Conservation (phyloP, 2,329 filamentous ascomycete genomes). For the Xylariomycetidae sp. region DNA sequence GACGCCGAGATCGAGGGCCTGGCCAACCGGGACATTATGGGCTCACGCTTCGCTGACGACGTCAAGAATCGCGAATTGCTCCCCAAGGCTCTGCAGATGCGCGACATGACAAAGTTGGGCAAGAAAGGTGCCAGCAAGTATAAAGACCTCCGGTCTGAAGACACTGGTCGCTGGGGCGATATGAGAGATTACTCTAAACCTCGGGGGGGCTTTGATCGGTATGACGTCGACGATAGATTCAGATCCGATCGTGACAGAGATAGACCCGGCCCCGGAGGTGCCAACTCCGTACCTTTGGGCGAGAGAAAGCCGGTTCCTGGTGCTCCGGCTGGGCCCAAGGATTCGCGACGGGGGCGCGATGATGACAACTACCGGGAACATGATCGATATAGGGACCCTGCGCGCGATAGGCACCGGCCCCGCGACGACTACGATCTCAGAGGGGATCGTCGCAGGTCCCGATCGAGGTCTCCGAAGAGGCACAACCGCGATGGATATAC, state of each 20-base stretch:
- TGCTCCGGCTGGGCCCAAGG: constrained; percentile 36
- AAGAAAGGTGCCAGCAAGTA: constrained; percentile 90
- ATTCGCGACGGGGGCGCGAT: constrained; percentile 19
- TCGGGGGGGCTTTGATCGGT: constrained; percentile 34
- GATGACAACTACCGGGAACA: constrained; percentile 18
- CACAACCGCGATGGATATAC: constrained; percentile 37
- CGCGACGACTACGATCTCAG: constrained; percentile 29
- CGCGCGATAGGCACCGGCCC: constrained; percentile 26
- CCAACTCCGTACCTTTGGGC: constrained; percentile 67
- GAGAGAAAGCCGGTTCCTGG: constrained; percentile 44
- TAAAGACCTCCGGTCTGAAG: constrained; percentile 80
- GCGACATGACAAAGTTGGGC: constrained; percentile 90
- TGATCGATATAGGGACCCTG: constrained; percentile 24
- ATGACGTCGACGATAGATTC: constrained; percentile 61
- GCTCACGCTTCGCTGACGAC: constrained; percentile 76
- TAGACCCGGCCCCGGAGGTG: constrained; percentile 49
- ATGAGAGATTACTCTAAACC: constrained; percentile 42
- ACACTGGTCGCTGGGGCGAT: constrained; percentile 83
- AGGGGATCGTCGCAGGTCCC: constrained; percentile 34
- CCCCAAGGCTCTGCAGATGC: constrained; percentile 85
- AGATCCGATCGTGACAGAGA: constrained; percentile 55
- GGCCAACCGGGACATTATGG: constrained; percentile 80
- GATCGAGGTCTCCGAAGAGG: constrained; percentile 50
- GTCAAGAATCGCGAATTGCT: constrained; percentile 75
- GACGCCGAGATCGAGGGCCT: constrained; percentile 72